These are phyloP conservation scores for Oryza glaberrima DNA, from an alignment of 176 grass and related monocot genomes.

Conservation along the genomic window DNA sequence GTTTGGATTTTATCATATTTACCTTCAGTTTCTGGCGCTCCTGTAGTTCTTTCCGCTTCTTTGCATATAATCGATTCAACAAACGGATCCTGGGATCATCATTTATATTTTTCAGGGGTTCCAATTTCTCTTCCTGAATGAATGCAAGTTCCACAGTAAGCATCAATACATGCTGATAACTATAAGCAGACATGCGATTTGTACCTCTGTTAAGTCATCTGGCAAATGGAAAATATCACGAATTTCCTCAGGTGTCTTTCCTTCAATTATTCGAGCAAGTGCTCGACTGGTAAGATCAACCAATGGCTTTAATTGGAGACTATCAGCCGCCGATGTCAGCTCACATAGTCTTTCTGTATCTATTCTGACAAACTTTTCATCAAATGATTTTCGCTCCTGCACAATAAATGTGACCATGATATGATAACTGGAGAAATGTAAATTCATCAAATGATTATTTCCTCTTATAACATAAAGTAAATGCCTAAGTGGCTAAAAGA, in stretches of 20 bases:
- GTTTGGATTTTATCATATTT: neutral
- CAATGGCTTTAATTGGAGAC: constrained; percentile 92
- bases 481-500: neutral
- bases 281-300: constrained; percentile 98
- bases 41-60: constrained; percentile 95
- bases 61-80: constrained; percentile 97
- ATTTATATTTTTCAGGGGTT: constrained; percentile 97
- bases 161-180: constrained; percentile 2
- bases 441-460: neutral
- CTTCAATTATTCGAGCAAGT: constrained; percentile 98
- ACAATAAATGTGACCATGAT: constrained; percentile 32
- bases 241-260: constrained; percentile 98
- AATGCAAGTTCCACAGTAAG: constrained; percentile 40
- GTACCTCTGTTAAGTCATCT: constrained; percentile 96
- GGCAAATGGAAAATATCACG: constrained; percentile 98
- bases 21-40: constrained; percentile 96
- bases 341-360: constrained; percentile 94
- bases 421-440: constrained; percentile 15
- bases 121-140: constrained; percentile 99
- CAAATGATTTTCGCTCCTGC: constrained; percentile 89
- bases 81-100: constrained; percentile 96
- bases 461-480: constrained; percentile 6
- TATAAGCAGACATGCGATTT: constrained; percentile 16
- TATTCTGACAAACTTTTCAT: constrained; percentile 96
- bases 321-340: constrained; percentile 96